Evolutionary conservation across 495 filamentous ascomycete species (phyloP), one percentile per base, ranked within the genome.

Genomic region (Daldinia vernicosa): DNA sequence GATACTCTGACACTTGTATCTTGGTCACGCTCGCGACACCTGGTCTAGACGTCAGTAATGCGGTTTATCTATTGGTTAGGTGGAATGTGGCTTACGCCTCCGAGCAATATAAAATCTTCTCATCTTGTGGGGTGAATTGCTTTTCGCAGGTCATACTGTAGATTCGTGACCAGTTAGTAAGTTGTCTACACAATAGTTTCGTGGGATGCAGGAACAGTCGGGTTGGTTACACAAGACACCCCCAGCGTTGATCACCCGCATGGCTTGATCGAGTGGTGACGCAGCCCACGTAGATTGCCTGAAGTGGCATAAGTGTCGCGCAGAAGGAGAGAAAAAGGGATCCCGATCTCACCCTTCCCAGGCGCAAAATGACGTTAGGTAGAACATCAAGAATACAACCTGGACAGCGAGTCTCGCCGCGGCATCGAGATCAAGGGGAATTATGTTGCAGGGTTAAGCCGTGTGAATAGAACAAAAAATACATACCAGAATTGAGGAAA

Each of bases 401-500:
- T 60, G 32, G 63, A 56, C 30, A 17, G 52, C 63, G 28, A 58
- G 32, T 19, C 39, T 69, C 62, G 66, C 53, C 59, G 32, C 56
- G 58, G 19, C 35, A 64, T 69, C 26, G 55, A 69, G 55, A 69
- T 50, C 19, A 30, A 51, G 53, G 61, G 33, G 7, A 30, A 22
- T n/a, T n/a, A n/a, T 24, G 19, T 15, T 24, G 37, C 26, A 52
- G 53, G 37, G 52, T 40, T 15, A 63, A 51, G 32, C 26, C 22
- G 33, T 43, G 45, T 63, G 55, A 35, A 57, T 14, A 37, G 7
- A 26, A 43, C 53, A 28, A 22, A 55, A 33, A 22, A 35, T 33
- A 80, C 82, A 59, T 83, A 85, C 83, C 83, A 85, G 54, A 80
- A 84, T 75, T 83, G 80, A 15, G 83, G 83, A 60, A 85, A 85